Evolutionary conservation across 805 yeast species (phyloP).

Genomic region (Jamesozyma hellenica): DNA sequence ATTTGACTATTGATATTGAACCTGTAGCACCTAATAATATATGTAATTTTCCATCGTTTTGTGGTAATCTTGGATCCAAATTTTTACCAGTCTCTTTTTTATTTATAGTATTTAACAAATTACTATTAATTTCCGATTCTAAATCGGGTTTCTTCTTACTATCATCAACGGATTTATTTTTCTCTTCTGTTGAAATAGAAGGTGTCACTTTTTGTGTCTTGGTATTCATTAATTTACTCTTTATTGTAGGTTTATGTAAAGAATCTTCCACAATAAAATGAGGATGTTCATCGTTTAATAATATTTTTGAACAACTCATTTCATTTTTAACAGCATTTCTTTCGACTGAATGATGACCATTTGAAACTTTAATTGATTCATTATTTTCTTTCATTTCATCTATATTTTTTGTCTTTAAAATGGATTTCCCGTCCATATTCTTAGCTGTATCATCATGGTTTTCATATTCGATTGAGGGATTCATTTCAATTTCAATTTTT

Average conservation of each 20-base stretch:
- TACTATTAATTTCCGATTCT: constrained; percentile 5
- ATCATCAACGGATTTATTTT: not conserved
- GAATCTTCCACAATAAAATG: constrained; percentile 67
- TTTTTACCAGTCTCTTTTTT: constrained; percentile 37
- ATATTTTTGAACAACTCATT: too few species aligned
- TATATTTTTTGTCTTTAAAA: not conserved
- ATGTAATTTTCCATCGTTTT: constrained; percentile 84
- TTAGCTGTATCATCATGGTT: not conserved
- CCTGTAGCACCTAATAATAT: constrained; percentile 84
- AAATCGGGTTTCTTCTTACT: not conserved
- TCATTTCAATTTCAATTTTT: too few species aligned
- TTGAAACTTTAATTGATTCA: too few species aligned
- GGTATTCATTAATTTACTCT: constrained; percentile 5
- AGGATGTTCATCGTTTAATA: constrained; percentile 71
- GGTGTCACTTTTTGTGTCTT: not conserved
- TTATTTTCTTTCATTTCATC: too few species aligned
- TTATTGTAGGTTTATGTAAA: constrained; percentile 33
- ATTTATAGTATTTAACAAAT: not conserved
- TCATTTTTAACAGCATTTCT: too few species aligned
- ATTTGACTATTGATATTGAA: constrained; percentile 71
- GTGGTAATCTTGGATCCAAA: constrained; percentile 52
- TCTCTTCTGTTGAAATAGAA: not conserved
- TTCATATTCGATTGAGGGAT: too few species aligned
- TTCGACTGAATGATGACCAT: too few species aligned
- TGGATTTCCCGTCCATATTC: not conserved